Evolutionary conservation across 2,329 filamentous ascomycete genomes (phyloP), one percentile per base, ranked within the genome.

Genomic region (Fusarium graminum): DNA sequence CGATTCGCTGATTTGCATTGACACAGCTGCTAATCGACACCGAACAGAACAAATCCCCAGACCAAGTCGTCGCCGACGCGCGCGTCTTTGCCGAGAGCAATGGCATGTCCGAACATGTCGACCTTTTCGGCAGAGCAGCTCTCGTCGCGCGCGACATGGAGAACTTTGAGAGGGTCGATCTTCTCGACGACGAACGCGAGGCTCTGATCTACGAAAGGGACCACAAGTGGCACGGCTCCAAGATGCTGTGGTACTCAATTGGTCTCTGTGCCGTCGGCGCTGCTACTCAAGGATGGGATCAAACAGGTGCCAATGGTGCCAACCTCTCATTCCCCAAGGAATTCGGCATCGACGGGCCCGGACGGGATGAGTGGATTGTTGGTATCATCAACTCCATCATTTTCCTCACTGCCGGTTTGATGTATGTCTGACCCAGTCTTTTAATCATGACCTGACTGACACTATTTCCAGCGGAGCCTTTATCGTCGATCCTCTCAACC

Each of bases 141-240:
- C 59, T 58, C 5, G 42, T 63, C n/a, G 59, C 59, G 0, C 59
- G 59, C 6, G 59, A 63, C 16, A 40, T 52, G 12, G 44, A 63
- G 1, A 38, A 17, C 25, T 63, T 63, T 13, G 44, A 63, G 9
- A 38, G 43, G 0, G 10, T 50, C 4, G 44, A 63, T 3, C 65
- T 68, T 42, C 56, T 42, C 17, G 69, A 70, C 4, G 59, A 56
- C 16, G 71, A 74, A 28, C 52, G 64, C 52, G 75, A 79, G n/a
- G 80, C 81, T 16, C 81, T 94, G 16, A 79, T 80, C 41, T 80
- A 86, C 40, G 90, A 92, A 74, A 78, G 82, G 41, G 80, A 83
- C 7, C 88, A 92, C 81, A 88, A 87, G 69, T 92, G 90, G 87
- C 81, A 83, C 57, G 84, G 89, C 60, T 88, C 90, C 0, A 78